A percentile compares a stretch with the other conserved stretches of the same genome.
Evolutionary conservation across 257 asterid genomes (phyloP).

Genomic region (Jaltomata sinuosa): DNA sequence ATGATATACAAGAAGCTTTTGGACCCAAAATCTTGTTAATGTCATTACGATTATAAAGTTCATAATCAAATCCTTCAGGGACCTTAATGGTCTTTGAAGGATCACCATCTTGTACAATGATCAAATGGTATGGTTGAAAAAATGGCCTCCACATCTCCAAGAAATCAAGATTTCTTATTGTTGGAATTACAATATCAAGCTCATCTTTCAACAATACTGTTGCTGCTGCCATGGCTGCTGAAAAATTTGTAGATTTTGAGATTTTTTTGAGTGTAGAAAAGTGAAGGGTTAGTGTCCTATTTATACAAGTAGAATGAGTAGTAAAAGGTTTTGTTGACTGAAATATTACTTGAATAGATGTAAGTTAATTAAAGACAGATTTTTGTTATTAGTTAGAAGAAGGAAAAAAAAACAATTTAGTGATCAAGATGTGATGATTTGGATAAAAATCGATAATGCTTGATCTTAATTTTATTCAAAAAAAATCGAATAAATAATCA

Average conservation of each 20-base stretch:
- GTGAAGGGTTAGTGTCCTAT: background rate
- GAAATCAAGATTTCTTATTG: constrained; percentile 75
- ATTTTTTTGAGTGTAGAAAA: background rate
- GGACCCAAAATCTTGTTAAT: constrained; percentile 77
- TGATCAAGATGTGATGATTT: too few species aligned
- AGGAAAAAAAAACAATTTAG: too few species aligned
- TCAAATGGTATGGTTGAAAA: constrained; percentile 64
- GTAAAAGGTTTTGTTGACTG: background rate
- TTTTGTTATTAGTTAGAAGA: too few species aligned
- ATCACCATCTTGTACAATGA: constrained; percentile 78
- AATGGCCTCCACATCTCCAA: constrained; percentile 82
- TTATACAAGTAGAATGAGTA: background rate
- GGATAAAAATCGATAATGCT: too few species aligned
- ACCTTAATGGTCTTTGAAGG: constrained; percentile 51
- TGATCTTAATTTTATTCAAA: too few species aligned
- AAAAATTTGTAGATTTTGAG: background rate
- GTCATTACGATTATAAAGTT: constrained; percentile 65
- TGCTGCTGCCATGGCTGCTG: constrained; percentile 34
- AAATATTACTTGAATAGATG: background rate
- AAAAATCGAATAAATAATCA: too few species aligned
- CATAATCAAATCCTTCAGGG: constrained; percentile 67
- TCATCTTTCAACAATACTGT: constrained; percentile 65
- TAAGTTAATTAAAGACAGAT: too few species aligned
- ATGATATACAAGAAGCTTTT: constrained; percentile 74
- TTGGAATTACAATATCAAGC: constrained; percentile 67